Base-by-base conservation (phyloP, 2,329 filamentous ascomycete species). In the Cercospora brassicicola region DNA sequence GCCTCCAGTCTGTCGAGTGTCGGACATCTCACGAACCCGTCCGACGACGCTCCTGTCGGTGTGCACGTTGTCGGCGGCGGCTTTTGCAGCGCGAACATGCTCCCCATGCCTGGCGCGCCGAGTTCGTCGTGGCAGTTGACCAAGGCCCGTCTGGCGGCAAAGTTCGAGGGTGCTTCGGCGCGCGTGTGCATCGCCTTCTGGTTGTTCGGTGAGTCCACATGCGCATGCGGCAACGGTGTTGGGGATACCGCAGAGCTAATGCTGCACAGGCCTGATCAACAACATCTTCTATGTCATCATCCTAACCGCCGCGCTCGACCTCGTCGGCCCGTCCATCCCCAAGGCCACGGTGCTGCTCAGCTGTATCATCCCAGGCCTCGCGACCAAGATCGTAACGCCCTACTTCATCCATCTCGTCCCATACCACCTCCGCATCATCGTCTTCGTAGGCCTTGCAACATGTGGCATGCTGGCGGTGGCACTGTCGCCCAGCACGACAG, bases 261-360 rank as follows among this genome's bases (percentile, higher is more conserved):
- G 20, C 23, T 33, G 62, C 33, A 53, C 76, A 94, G 92, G 92
- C 62, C 83, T 95, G 18, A 95, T 98, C 78, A 98, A 99, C 81
- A 98, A 98, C 82, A 92, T 98, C 73, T 91, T 97, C 81, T 98
- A 97, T 81, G 94, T 98, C 65, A 92, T 98, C 79, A 95, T 98
- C 78, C 90, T 99, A 76, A 96, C 93, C 31, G 92, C 95, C 39
- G 95, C 95, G 3, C 91, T 97, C 75, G 95, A 99, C 77, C 91
- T 99, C 69, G 95, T 98, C 74, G 94, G 94, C 39, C 90, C 92
- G 33, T 79, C 84, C 71, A 85, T 97, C 1, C 95, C 95, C 60
- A 98, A 98, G 80, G 93, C 92, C 74, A 87, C 96, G 66, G 94
- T 99, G 65, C 89, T 98, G 64, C 91, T 98, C 70, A 93, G 93